Base-by-base conservation (phyloP, 2,329 filamentous ascomycete genomes). In the Fusarium concolor region DNA sequence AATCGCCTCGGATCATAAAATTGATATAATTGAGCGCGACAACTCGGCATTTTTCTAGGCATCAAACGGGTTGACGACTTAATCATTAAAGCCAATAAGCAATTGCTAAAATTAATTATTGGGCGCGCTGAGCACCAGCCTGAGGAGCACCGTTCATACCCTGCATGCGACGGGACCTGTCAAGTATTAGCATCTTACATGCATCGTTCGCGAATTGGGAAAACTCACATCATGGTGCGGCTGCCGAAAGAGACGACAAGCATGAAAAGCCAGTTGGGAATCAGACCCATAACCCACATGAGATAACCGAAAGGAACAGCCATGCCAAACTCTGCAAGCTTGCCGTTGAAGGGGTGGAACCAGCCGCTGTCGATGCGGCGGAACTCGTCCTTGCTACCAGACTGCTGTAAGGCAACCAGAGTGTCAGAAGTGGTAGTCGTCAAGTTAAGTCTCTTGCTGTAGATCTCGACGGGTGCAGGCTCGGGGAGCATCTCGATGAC, bases 241-340 rank as follows among this genome's bases (percentile, higher is more conserved):
- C 89, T 93, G 67, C 91, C 75, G 77, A 94, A 89, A 53, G 90
- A 92, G 71, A 95, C 84, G 47, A 87, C 76, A 71, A 95, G 84
- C 92, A 95, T 94, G 75, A 93, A 89, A 56, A 88, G 80, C 92
- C 92, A 95, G 82, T 90, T 89, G 59, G 92, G 87, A 60, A 93
- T 79, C 47, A 90, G 80, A 72, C 85, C 84, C 74, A 92, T 88
- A 68, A 83, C 83, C 87, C 88, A 93, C 71, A 93, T 83, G 51
- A 86, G 70, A 76, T 92, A 94, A 58, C 85, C 92, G 42, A 90
- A 79, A 38, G 90, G 90, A 52, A 91, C 79, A 31, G 86, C 82
- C 29, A 93, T 73, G 67, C 86, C 85, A 67, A 87, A 84, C 81
- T 91, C 79, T 62, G 87, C 88, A 41, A 92, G 80, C 64, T 82